Base-by-base conservation (phyloP, 768 basidiomycete genomes). In the Coprinopsis marcescibilis region DNA sequence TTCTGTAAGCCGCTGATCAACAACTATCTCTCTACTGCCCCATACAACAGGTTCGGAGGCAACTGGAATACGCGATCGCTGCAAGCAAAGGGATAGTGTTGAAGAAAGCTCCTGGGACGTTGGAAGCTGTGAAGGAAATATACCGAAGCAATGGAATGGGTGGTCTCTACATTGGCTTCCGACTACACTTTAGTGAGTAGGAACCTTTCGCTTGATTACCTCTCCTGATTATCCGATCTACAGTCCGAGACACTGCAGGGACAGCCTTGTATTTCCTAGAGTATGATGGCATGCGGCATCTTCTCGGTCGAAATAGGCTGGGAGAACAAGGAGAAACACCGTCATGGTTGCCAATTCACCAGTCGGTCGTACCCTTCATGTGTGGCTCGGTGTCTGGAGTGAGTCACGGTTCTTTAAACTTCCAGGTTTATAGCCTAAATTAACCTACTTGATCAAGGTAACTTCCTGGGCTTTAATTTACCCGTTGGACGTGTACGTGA, bases 201-300 rank as follows among this genome's bases (percentile, higher is more conserved):
- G 24, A 42, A 48, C 40, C 26, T 29, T 25, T 30, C 12, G 37
- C 35, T 50, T 52, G 15, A 20, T 29, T 26, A 26, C 24, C 42
- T 36, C 29, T 10, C 39, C n/a, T 46, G 40, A 45, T 3, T n/a
- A 21, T 33, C 33, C 25, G 14, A 45, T 8, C 42, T 52, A 27
- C 57, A 91, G 88, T 91, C 43, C 84, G 93, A 48, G 93, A 97
- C 63, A 94, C 90, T 21, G 64, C 78, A 37, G 93, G 92, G 39
- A 95, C 94, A 11, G 86, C 85, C 3, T 70, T 96, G 15, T 97
- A 97, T 62, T 97, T 97, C 63, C 75, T 90, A 27, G 91, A 94
- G 60, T 96, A 97, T 60, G 93, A 97, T 59, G 84, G 85, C 14
- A 80, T 95, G 77, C 81, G 93, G 36, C 84, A 91, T 70, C 57